Base-by-base conservation (phyloP, 305 asterid genomes). In the Fraxinus platypoda region DNA sequence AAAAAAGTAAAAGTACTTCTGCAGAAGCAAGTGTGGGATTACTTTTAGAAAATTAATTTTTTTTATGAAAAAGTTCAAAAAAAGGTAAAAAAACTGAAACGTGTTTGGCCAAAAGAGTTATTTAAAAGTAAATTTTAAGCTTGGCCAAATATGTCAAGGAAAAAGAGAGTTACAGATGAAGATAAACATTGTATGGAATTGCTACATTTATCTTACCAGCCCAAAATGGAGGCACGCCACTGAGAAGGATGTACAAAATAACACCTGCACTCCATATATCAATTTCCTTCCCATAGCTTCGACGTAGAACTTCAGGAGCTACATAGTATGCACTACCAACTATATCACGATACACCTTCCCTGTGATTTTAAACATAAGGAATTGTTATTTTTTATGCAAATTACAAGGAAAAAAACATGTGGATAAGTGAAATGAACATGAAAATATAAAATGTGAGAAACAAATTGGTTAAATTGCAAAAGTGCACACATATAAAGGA, bases 201-300 rank as follows among this genome's bases (percentile, higher is more conserved):
- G 38, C 43, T 11, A 43, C 54, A 78, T 74, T 46, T 75, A 49
- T 76, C 84, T 87, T 86, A 92, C 95, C 95, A 73, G 92, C 95
- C 95, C 95, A 92, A 89, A 92, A 92, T 7, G 95, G 95, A 85
- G 95, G 95, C 43, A 92, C 95, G 4, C 95, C 94, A 79, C 95
- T 89, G 37, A 92, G 91, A 52, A 92, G 92, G 86, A 92, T 90
- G 87, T 92, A 92, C 83, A 92, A 83, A 77, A 92, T 92, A 70
- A 92, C 94, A 74, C 95, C 95, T 70, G 93, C 94, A 87, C 95
- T 92, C 95, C 95, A 92, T 54, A 92, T 84, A 86, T 92, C 95
- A 15, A 89, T 89, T 85, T 92, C 95, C 83, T 90, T 92, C 26
- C 94, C 95, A 31, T 92, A 92, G 80, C 89, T 88, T 25, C 94